A percentile compares a stretch with the other conserved stretches of the same genome.
Conservation (phyloP, 176 grass and related monocot species). For the Musa itinerans region DNA sequence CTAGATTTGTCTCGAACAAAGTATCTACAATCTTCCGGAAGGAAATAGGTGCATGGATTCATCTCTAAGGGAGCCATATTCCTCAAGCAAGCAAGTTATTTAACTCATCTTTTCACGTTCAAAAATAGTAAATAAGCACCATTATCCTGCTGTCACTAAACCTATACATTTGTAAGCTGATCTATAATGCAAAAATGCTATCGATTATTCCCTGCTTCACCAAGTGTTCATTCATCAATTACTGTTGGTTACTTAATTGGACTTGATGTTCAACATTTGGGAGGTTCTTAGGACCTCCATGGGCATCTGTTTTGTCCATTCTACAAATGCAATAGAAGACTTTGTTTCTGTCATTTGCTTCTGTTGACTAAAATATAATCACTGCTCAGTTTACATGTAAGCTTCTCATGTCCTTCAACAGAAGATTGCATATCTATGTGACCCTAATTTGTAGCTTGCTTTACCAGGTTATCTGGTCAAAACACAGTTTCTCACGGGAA, state of each 20-base stretch:
- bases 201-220: neutral
- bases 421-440: neutral
- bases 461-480: constrained; percentile 24
- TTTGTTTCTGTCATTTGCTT: neutral
- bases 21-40: too few species aligned
- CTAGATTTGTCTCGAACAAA: too few species aligned
- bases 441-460: constrained; percentile 10
- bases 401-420: neutral
- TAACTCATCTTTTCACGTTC: neutral
- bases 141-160: neutral
- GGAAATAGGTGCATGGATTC: too few species aligned
- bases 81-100: too few species aligned
- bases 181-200: neutral
- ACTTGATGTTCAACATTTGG: neutral
- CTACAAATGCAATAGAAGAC: neutral
- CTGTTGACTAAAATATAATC: neutral
- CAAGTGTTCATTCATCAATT: neutral
- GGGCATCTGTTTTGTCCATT: neutral
- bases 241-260: neutral
- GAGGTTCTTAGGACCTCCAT: too few species aligned
- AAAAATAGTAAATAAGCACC: neutral
- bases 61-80: too few species aligned
- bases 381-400: neutral
- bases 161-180: neutral
- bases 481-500: constrained; percentile 22